Evolutionary conservation across 441 rosid species (phyloP).

Genomic region (Brassica balearica): DNA sequence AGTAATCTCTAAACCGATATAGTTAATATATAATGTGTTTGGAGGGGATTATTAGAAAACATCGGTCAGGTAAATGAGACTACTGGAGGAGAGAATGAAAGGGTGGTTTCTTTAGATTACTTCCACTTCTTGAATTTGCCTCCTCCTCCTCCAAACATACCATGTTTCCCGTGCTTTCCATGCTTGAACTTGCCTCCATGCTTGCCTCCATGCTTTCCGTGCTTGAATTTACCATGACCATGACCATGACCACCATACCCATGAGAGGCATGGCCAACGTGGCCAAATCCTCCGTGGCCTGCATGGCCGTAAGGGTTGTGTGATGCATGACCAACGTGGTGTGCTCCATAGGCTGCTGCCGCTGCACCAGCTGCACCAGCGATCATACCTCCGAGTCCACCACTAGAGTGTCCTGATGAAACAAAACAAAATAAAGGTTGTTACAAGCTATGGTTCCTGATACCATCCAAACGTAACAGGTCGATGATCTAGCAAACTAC

Average conservation of each 20-base stretch:
- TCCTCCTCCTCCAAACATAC: slow-evolving; percentile 49
- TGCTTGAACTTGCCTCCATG: slow-evolving; percentile 61
- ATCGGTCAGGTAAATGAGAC: slow-evolving; percentile 36
- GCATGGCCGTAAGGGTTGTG: slow-evolving; percentile 45
- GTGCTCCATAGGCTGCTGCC: slow-evolving; percentile 44
- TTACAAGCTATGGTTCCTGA: not conserved
- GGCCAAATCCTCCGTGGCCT: slow-evolving; percentile 35
- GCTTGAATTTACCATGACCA: slow-evolving; percentile 59
- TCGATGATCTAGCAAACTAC: not conserved
- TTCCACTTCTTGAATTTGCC: slow-evolving; percentile 78
- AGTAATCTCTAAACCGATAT: slow-evolving; percentile 40
- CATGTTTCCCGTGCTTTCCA: slow-evolving; percentile 57
- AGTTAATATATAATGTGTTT: slow-evolving; percentile 24
- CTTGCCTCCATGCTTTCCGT: slow-evolving; percentile 64
- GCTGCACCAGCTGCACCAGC: slow-evolving; percentile 45
- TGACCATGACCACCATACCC: not conserved
- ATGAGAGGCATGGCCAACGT: slow-evolving; percentile 30
- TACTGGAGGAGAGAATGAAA: slow-evolving; percentile 21
- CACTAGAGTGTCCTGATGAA: slow-evolving; percentile 53
- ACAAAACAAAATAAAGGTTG: slow-evolving; percentile 30
- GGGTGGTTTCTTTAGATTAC: slow-evolving; percentile 39
- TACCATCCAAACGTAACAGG: not conserved
- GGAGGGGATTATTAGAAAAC: slow-evolving; percentile 33
- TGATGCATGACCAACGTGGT: slow-evolving; percentile 42
- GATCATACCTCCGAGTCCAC: slow-evolving; percentile 45